A percentile compares a stretch with the other conserved stretches of the same genome.
Evolutionary conservation across 768 basidiomycete genomes (phyloP).

Genomic region (Mycena haematopus): DNA sequence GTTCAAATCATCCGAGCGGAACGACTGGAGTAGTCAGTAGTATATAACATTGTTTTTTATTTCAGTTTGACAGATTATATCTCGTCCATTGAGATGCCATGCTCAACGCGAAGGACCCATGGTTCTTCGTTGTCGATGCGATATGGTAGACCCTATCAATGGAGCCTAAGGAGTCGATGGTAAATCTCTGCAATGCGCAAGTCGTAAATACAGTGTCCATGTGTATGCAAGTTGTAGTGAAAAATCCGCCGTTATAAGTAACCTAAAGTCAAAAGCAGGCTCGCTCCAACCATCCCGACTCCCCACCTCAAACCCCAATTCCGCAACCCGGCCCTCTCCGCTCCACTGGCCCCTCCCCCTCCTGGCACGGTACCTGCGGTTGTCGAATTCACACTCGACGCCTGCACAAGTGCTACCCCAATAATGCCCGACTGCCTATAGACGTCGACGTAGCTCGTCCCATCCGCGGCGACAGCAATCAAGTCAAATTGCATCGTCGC

Average conservation of each 20-base stretch:
- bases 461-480: constrained; percentile 13
- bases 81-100: too few relatives aligned
- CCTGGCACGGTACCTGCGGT: constrained; percentile 11
- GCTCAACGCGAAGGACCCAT: too few relatives aligned
- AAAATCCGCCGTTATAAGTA: constrained; percentile 12
- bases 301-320: constrained; percentile 6
- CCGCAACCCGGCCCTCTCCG: not conserved
- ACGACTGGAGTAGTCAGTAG: too few relatives aligned
- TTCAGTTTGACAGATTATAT: too few relatives aligned
- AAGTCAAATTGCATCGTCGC: constrained; percentile 28
- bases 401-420: constrained; percentile 10
- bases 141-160: too few relatives aligned
- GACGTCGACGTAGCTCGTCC: constrained; percentile 16
- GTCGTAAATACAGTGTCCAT: constrained; percentile 11
- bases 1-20: too few relatives aligned
- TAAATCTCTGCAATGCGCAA: too few relatives aligned
- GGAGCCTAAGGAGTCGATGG: too few relatives aligned
- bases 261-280: constrained; percentile 11
- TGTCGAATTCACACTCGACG: constrained; percentile 25
- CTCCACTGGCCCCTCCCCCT: constrained; percentile 14
- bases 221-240: constrained; percentile 2
- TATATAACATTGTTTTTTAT: too few relatives aligned
- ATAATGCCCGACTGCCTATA: constrained; percentile 26
- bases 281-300: not conserved
- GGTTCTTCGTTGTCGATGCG: too few relatives aligned